Percentiles rank a stretch among this genome's conserved stretches.
phyloP scores from a whole-genome alignment of 306 rosid genomes.

The Alnus glutinosa region DNA sequence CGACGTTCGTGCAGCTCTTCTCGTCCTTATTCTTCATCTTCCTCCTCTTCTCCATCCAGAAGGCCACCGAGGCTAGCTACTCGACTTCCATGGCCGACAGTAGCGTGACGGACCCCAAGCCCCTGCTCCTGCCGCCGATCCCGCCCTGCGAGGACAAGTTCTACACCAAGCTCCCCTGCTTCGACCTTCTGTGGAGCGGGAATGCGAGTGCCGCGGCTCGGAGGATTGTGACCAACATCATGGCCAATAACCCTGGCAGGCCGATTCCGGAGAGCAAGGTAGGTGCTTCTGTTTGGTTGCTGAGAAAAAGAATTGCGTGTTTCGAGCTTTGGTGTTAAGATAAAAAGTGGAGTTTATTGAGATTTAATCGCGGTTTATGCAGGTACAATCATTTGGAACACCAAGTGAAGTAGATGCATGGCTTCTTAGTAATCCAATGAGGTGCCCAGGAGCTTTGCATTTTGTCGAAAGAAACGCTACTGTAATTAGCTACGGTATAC shows the following conservation, averaged over 20 bases:
- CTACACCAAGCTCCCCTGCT: slow-evolving; percentile 59
- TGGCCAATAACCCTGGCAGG: slow-evolving; percentile 72
- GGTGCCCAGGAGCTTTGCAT: slow-evolving; percentile 78
- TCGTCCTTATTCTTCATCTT: slow-evolving; percentile 66
- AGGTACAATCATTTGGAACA: slow-evolving; percentile 59
- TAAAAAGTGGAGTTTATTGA: not conserved
- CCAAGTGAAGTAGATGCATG: slow-evolving; percentile 57
- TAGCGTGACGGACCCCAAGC: slow-evolving; percentile 41
- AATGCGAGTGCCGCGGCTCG: slow-evolving; percentile 35
- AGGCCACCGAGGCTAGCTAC: slow-evolving; percentile 44
- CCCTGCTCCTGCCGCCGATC: slow-evolving; percentile 37
- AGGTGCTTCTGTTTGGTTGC: not conserved
- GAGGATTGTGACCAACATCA: slow-evolving; percentile 54
- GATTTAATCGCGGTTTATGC: not conserved
- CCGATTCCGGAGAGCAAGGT: slow-evolving; percentile 54
- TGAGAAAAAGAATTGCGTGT: not conserved
- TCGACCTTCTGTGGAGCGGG: slow-evolving; percentile 82
- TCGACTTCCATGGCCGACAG: slow-evolving; percentile 27
- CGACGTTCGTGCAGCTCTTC: slow-evolving; percentile 54
- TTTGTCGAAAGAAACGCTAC: slow-evolving; percentile 49
- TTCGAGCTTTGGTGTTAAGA: not conserved
- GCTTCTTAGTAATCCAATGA: slow-evolving; percentile 65
- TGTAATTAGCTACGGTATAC: slow-evolving; percentile 76
- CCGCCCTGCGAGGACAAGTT: slow-evolving; percentile 70
- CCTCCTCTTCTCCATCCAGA: slow-evolving; percentile 64